These are phyloP conservation scores for Nectriaceae sp. DNA, from an alignment of 2,329 filamentous ascomycete species.

Conservation along the genomic window DNA sequence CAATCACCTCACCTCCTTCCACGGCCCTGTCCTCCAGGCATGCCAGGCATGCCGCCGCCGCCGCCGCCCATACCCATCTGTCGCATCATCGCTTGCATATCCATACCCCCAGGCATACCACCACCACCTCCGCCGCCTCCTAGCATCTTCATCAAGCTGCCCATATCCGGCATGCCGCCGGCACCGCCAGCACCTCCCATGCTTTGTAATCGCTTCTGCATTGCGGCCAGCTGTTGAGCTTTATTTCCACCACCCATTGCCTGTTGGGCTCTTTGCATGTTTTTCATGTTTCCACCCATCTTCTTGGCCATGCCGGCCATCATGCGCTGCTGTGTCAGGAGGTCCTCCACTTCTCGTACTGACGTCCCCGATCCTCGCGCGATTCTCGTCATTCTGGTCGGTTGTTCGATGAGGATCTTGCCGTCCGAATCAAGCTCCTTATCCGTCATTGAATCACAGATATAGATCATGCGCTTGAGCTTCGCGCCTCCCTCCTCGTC, in stretches of 20 bases:
- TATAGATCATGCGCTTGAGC: conserved; percentile 97
- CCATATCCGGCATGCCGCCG: conserved; percentile 78
- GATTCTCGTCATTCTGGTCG: conserved; percentile 88
- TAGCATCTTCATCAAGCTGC: conserved; percentile 89
- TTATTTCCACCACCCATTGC: conserved; percentile 91
- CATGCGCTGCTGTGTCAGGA: conserved; percentile 97
- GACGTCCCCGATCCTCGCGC: conserved; percentile 88
- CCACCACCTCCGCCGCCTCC: conserved; percentile 60
- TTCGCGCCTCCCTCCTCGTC: conserved; percentile 95
- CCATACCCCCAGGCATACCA: conserved; percentile 71
- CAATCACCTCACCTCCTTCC: conserved; percentile 28
- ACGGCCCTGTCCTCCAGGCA: conserved; percentile 34
- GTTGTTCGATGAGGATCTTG: conserved; percentile 90
- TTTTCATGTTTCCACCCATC: conserved; percentile 97
- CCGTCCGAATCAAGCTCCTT: conserved; percentile 96
- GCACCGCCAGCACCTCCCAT: conserved; percentile 77
- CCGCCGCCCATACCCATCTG: conserved; percentile 65
- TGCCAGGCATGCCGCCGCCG: conserved; percentile 36
- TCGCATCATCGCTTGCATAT: conserved; percentile 80
- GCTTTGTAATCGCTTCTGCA: conserved; percentile 92
- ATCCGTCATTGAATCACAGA: conserved; percentile 96
- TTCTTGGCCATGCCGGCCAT: conserved; percentile 99
- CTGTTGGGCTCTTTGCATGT: conserved; percentile 91
- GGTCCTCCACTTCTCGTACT: conserved; percentile 90
- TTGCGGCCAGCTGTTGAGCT: conserved; percentile 89